These are phyloP conservation scores for Canavalia gladiata DNA, from an alignment of 306 rosid species.

Conservation along the genomic window DNA sequence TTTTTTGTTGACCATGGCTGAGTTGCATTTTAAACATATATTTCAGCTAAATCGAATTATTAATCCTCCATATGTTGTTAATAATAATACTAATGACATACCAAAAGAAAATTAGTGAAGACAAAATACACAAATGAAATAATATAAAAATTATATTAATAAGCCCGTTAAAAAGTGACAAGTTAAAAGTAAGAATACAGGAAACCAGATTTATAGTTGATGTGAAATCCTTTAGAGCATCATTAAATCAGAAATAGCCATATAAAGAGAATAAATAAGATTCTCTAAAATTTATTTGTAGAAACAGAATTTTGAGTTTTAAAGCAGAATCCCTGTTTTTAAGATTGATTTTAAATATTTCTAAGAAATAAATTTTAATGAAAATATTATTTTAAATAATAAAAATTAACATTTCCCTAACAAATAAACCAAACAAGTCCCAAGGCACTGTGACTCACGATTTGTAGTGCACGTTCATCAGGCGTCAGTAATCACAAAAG, in stretches of 20 bases:
- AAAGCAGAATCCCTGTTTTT: no score
- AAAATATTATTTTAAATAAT: no score
- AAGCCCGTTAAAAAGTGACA: not conserved
- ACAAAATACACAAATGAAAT: not conserved
- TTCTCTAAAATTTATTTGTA: not conserved
- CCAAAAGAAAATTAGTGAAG: no score
- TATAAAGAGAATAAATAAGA: no score
- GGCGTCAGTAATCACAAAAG: constrained; percentile 49
- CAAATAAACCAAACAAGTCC: constrained; percentile 9
- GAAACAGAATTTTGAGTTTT: not conserved
- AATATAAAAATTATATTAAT: not conserved
- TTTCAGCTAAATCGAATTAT: not conserved
- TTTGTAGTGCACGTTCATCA: not conserved
- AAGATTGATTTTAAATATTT: no score
- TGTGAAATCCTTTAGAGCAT: not conserved
- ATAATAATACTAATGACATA: not conserved
- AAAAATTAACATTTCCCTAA: no score
- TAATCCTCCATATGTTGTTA: not conserved
- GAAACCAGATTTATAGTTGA: not conserved
- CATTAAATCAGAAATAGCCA: not conserved
- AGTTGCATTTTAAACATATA: constrained; percentile 1
- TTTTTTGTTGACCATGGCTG: not conserved
- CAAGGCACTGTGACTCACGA: not conserved
- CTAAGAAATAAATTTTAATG: no score
- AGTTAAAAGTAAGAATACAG: not conserved